Evolutionary conservation across 2,329 filamentous ascomycete genomes (phyloP).

Genomic region (Ophiocordyceps camponoti-leonardi): DNA sequence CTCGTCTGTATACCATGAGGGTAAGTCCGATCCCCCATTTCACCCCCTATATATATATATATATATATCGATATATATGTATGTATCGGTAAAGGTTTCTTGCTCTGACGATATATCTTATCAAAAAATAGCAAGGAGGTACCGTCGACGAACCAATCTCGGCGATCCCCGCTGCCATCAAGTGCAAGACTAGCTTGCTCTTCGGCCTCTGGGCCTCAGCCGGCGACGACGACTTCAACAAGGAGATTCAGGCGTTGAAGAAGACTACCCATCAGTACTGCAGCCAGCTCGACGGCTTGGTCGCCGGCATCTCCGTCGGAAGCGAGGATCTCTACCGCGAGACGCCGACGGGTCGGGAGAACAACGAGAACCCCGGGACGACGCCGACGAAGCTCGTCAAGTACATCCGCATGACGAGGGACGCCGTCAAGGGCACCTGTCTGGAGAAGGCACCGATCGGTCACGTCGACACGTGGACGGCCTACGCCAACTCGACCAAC

Average conservation of each 20-base stretch:
- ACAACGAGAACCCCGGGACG: slow-evolving; percentile 44
- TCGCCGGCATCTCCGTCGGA: slow-evolving; percentile 73
- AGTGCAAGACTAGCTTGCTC: slow-evolving; percentile 59
- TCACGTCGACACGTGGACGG: slow-evolving; percentile 83
- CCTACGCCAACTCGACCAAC: slow-evolving; percentile 60
- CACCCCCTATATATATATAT: too few species aligned
- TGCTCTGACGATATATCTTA: too few species aligned
- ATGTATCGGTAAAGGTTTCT: too few species aligned
- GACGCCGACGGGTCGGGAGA: slow-evolving; percentile 50
- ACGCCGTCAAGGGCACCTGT: slow-evolving; percentile 43
- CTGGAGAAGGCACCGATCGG: slow-evolving; percentile 45
- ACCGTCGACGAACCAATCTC: slow-evolving; percentile 47
- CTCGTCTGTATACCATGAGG: slow-evolving; percentile 63
- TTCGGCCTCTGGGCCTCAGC: slow-evolving; percentile 73
- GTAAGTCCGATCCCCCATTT: too few species aligned
- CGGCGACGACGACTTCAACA: slow-evolving; percentile 42
- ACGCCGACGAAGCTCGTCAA: slow-evolving; percentile 42
- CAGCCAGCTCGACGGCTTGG: slow-evolving; percentile 40
- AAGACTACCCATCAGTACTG: slow-evolving; percentile 55
- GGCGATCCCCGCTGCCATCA: slow-evolving; percentile 70
- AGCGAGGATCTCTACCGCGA: slow-evolving; percentile 75
- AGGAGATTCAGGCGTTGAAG: slow-evolving; percentile 59
- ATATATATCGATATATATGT: too few species aligned
- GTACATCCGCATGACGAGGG: slow-evolving; percentile 55
- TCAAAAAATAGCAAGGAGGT: slow-evolving; percentile 42